Base-by-base conservation (phyloP, 2,329 filamentous ascomycete genomes). In the Penicillium digitatum region DNA sequence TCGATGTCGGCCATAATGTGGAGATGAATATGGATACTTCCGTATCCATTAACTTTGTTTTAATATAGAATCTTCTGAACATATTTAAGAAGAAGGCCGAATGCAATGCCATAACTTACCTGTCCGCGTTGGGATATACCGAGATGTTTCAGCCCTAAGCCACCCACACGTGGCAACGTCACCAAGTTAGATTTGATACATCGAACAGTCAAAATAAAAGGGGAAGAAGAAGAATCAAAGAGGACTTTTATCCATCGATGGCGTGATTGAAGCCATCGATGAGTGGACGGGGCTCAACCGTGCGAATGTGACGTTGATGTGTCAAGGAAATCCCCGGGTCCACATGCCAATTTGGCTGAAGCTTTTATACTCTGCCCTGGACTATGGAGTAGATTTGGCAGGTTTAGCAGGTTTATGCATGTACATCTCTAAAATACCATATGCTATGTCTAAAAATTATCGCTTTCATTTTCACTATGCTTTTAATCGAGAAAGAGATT, bases 191-290 rank as follows among this genome's bases (percentile, higher is more conserved):
- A 22, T 42, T 12, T 27, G 39, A 42, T 27, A 20, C 24, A 29
- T 31, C 16, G 39, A 40, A 26, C 40, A n/a, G 10, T 22, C 10
- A 14, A 34, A 12, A 35, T 26, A 26, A 34, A 35, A 20, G 32
- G 12, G 31, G 5, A 18, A 34, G 5, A 11, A 3, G 20, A 20
- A 27, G 38, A 18, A 20, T 3, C 4, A 1, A 8, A 32, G 26
- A 44, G 50, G 10, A 32, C 37, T 52, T 39, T 35, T 31, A 16
- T n/a, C 20, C 39, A 39, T 31, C 58, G 64, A 68, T 68, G 64
- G 62, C 66, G 66, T 68, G 66, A 61, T 68, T 56, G 53, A 43
- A 48, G 48, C 44, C 34, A 35, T 37, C 49, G 57, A 66, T 66
- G 60, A 60, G 54, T 60, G 54, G 49, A 49, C 12, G 48, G 53